Evolutionary conservation across 495 filamentous ascomycete species (phyloP).

Genomic region (Xylaria acuta): DNA sequence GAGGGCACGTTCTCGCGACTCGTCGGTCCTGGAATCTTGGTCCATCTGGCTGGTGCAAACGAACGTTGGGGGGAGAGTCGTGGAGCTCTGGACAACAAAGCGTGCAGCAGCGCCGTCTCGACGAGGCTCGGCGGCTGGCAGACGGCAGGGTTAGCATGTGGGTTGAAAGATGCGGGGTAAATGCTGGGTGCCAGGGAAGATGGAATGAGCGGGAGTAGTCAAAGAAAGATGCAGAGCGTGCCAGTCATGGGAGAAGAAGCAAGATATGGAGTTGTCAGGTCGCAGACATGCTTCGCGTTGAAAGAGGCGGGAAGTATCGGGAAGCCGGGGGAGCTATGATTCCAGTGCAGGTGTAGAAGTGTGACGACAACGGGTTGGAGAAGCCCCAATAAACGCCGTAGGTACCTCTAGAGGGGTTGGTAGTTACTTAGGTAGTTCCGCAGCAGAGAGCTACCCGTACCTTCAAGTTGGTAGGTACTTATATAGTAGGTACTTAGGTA

Average conservation of each 20-base stretch:
- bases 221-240: conserved; percentile 15
- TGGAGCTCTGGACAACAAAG: conserved; percentile 43
- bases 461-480: neutral
- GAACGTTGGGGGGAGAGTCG: conserved; percentile 30
- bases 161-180: conserved; percentile 41
- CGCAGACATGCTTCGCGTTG: neutral
- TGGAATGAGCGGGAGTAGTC: neutral
- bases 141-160: conserved; percentile 48
- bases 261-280: conserved; percentile 10
- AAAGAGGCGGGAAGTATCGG: conserved; percentile 18
- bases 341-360: conserved; percentile 13
- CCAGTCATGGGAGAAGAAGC: neutral
- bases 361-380: conserved; percentile 24
- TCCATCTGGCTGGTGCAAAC: conserved; percentile 56
- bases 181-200: conserved; percentile 9
- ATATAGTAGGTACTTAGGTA: neutral
- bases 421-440: neutral
- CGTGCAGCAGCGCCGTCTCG: conserved; percentile 44
- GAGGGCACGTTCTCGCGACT: conserved; percentile 61
- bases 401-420: neutral
- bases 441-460: neutral
- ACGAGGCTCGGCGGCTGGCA: conserved; percentile 45
- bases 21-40: conserved; percentile 55
- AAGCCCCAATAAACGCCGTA: conserved; percentile 15
- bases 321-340: conserved; percentile 12